These are phyloP conservation scores for Wolfiporia cocos DNA, from an alignment of 1,284 basidiomycete genomes.

Conservation along the genomic window DNA sequence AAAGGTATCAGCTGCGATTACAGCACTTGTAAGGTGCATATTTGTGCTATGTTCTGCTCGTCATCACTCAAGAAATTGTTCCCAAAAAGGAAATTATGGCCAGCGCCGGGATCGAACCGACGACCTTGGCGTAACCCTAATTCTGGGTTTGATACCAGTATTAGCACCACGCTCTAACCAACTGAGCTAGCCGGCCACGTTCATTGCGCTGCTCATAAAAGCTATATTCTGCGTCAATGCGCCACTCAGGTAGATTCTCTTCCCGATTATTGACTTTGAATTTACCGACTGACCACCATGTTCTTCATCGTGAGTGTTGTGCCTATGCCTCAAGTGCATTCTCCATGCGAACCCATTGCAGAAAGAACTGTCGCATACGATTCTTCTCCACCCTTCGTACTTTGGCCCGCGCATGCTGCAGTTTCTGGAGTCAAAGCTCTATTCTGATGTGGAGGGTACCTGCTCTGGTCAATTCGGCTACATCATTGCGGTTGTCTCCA, in stretches of 20 bases:
- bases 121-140: constrained; percentile 8
- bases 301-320: constrained; percentile 67
- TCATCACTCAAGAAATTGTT: too few relatives aligned
- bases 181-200: constrained; percentile 10
- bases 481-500: constrained; percentile 93
- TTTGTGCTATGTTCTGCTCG: too few relatives aligned
- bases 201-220: neutral
- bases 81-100: constrained; percentile 5
- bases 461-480: constrained; percentile 96
- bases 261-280: too few relatives aligned
- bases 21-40: too few relatives aligned
- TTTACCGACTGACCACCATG: too few relatives aligned
- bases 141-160: neutral
- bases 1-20: too few relatives aligned
- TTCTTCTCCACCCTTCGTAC: constrained; percentile 95
- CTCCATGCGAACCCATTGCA: constrained; percentile 25
- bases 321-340: neutral
- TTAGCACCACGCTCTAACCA: constrained; percentile 13
- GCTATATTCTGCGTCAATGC: too few relatives aligned
- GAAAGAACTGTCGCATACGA: constrained; percentile 95
- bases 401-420: constrained; percentile 95
- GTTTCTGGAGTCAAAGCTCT: constrained; percentile 90
- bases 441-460: constrained; percentile 95
- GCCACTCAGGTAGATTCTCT: too few relatives aligned
- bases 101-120: constrained; percentile 12